Evolutionary conservation across 2,329 filamentous ascomycete genomes (phyloP).

Genomic region (Colletotrichum sp.): DNA sequence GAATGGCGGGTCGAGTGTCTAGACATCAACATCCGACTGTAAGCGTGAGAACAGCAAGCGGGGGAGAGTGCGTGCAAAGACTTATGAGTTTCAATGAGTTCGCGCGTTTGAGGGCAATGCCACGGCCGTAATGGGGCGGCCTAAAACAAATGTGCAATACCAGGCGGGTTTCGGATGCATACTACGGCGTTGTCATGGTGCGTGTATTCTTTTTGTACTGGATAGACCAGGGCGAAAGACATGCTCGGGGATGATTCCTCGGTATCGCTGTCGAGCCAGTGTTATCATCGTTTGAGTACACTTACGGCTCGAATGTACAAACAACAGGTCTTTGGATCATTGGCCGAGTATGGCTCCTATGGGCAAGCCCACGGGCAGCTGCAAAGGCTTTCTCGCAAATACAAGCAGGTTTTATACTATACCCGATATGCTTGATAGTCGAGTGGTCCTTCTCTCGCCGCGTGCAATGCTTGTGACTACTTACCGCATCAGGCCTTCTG

Average conservation of each 20-base stretch:
- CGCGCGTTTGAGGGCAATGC: not conserved
- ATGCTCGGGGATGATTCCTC: not conserved
- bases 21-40: slow-evolving; percentile 84
- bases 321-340: not conserved
- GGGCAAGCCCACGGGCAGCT: not conserved
- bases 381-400: not conserved
- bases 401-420: not conserved
- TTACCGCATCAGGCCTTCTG: not conserved
- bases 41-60: slow-evolving; percentile 22
- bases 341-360: not conserved
- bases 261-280: not conserved
- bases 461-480: not conserved
- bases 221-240: not conserved
- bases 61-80: not conserved
- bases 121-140: not conserved
- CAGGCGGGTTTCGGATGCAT: not conserved
- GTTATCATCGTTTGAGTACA: not conserved
- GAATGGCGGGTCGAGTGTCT: slow-evolving; percentile 94
- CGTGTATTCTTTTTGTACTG: not conserved
- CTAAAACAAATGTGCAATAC: not conserved
- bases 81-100: not conserved
- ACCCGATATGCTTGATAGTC: not conserved
- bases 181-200: slow-evolving; percentile 1
- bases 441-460: not conserved
- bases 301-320: not conserved